Conservation (phyloP, 169 alveolate genomes). For the Babesia microti region DNA sequence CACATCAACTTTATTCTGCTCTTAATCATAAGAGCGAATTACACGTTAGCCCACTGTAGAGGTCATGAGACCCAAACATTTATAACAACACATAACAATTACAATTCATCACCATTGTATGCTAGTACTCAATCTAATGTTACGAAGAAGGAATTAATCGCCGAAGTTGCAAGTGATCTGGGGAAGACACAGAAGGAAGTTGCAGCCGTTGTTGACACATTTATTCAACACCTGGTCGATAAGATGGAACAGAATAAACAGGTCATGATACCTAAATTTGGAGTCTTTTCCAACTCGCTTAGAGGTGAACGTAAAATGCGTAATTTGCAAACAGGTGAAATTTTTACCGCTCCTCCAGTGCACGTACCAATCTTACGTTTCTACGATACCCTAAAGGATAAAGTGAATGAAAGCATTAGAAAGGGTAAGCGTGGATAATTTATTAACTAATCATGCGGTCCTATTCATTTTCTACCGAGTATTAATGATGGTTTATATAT, state of each 20-base stretch:
- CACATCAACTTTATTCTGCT: too few species aligned
- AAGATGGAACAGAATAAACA: constrained; percentile 25
- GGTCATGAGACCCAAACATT: too few species aligned
- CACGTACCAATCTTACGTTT: constrained; percentile 37
- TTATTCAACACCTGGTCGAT: constrained; percentile 11
- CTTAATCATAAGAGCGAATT: too few species aligned
- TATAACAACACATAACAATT: too few species aligned
- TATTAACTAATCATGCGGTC: too few species aligned
- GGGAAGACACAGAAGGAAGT: constrained; percentile 49
- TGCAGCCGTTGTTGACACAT: constrained; percentile 36
- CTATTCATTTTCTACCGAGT: too few species aligned
- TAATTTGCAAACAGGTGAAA: constrained; percentile 43
- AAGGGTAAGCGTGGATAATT: background rate
- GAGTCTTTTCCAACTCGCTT: constrained; percentile 34
- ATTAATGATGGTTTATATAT: constrained; percentile 1
- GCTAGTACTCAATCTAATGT: too few species aligned
- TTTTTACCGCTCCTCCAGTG: constrained; percentile 43
- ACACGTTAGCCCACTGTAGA: too few species aligned
- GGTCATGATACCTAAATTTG: constrained; percentile 35
- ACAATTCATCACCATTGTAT: too few species aligned
- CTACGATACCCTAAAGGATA: constrained; percentile 36
- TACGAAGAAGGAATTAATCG: constrained; percentile 27
- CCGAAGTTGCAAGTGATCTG: constrained; percentile 30
- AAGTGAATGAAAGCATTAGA: constrained; percentile 18
- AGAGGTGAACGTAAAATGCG: constrained; percentile 42